Conservation (phyloP, 768 basidiomycete species). For the Lyophyllum decastes region DNA sequence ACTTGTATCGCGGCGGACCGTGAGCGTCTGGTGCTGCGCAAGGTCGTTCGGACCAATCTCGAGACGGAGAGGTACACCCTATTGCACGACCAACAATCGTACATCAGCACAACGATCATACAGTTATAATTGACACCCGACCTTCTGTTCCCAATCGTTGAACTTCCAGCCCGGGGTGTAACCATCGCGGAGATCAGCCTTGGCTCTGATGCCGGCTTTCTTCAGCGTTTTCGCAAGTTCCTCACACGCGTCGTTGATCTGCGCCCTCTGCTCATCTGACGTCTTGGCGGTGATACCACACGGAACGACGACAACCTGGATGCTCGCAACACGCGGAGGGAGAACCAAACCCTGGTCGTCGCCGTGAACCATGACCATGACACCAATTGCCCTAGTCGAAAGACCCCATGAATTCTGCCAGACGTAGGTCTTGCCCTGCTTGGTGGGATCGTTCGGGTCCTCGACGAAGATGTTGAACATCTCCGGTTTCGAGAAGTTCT, state of each 20-base stretch:
- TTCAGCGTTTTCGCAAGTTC: conserved; percentile 74
- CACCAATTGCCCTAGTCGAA: conserved; percentile 93
- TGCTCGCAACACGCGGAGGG: conserved; percentile 93
- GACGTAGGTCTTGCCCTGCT: conserved; percentile 73
- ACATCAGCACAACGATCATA: conserved; percentile 2
- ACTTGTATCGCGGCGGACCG: conserved; percentile 75
- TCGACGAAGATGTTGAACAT: conserved; percentile 99
- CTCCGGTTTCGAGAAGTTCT: conserved; percentile 93
- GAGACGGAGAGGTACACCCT: conserved; percentile 96
- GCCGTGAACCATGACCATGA: conserved; percentile 99
- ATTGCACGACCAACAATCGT: conserved; percentile 1
- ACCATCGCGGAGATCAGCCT: conserved; percentile 90
- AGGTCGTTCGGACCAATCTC: conserved; percentile 96
- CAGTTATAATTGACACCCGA: conserved; percentile 26
- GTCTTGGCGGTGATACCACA: conserved; percentile 92
- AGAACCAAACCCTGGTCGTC: conserved; percentile 97
- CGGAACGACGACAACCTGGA: conserved; percentile 91
- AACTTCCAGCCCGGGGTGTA: conserved; percentile 99
- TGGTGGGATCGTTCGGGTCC: conserved; percentile 77
- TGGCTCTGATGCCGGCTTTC: conserved; percentile 76
- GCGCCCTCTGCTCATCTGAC: conserved; percentile 61
- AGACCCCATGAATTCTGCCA: conserved; percentile 99
- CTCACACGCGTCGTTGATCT: conserved; percentile 77
- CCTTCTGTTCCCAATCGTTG: conserved; percentile 99
- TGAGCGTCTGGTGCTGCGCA: conserved; percentile 75